Base-by-base conservation (phyloP, 2,329 filamentous ascomycete genomes). In the Penicillium brevicompactum region DNA sequence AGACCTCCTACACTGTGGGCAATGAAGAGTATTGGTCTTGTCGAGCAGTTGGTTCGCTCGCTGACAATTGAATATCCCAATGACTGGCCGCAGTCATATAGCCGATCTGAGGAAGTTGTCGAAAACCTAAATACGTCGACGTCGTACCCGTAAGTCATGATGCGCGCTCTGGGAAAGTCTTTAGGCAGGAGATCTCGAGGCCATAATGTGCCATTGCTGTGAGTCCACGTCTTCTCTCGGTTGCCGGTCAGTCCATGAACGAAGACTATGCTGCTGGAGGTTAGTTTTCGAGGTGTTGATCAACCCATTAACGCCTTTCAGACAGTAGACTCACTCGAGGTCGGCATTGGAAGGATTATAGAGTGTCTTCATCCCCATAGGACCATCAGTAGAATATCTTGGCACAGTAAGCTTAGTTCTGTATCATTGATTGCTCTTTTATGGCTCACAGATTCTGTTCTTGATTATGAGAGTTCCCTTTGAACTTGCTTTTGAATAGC, bases 1-100 rank as follows among this genome's bases (percentile, higher is more conserved):
- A 73, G 52, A 1, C 70, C 68, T 4, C 68, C 70, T 4, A 71
- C 43, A 42, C 68, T 66, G 46, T 72, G 67, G 4, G 55, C 57
- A 18, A 72, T 60, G 30, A 71, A 71, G 7, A 71, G 2, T n/a
- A 54, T 51, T 4, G 52, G 52, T 41, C 52, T 51, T 32, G 9
- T 46, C 13, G 47, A 34, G 24, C 34, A 54, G 14, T 46, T 18
- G 14, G 32, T 34, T 18, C 52, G 24, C 18, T 54, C 40, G 27
- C 52, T 54, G 41, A 54, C 52, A 4, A 54, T 43, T 10, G 52
- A 48, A n/a, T 51, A 54, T 5, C 46, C 41, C 22, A 54, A n/a
- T n/a, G 47, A 45, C 31, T 54, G 52, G 3, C 47, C 49, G 11
- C 38, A 27, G 41, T 54, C 47, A 14, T 46, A 21, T 4, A 54